Evolutionary conservation across 139 green algal species (phyloP).

Genomic region (Yamagishiella unicocca): DNA sequence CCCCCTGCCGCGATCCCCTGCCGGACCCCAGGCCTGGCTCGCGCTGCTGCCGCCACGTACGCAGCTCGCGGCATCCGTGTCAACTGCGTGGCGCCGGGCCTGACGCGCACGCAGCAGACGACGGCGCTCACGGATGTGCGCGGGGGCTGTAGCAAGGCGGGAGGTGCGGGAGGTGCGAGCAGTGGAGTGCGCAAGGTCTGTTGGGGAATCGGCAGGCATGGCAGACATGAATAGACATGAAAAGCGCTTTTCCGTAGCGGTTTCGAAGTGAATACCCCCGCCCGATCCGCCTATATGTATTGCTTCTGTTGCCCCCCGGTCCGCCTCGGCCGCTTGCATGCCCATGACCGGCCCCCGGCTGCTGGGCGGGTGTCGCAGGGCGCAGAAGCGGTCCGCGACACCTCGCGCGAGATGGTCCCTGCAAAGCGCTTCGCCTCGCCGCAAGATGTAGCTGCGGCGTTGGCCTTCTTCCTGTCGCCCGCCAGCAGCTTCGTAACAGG

Average conservation of each 20-base stretch:
- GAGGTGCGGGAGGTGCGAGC: no score
- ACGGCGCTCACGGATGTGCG: background rate
- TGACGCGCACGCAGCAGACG: conserved; percentile 61
- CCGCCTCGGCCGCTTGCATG: no score
- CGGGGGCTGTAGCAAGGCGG: no score
- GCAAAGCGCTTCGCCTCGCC: background rate
- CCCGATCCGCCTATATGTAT: no score
- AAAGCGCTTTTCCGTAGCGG: no score
- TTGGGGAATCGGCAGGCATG: no score
- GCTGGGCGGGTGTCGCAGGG: background rate
- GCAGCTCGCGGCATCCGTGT: conserved; percentile 72
- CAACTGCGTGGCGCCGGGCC: conserved; percentile 80
- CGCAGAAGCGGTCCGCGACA: background rate
- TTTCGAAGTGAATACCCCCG: no score
- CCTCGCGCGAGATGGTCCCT: background rate
- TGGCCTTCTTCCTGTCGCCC: conserved; percentile 38
- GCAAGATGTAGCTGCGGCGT: background rate
- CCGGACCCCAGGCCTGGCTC: conserved; percentile 21
- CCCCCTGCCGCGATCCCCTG: no score
- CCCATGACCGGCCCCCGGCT: no score
- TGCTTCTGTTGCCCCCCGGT: no score
- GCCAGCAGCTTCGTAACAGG: background rate
- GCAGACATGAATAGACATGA: no score
- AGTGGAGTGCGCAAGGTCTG: no score
- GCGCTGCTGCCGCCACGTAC: conserved; percentile 73